Conservation (phyloP, 441 rosid genomes). For the Capsella rubella region DNA sequence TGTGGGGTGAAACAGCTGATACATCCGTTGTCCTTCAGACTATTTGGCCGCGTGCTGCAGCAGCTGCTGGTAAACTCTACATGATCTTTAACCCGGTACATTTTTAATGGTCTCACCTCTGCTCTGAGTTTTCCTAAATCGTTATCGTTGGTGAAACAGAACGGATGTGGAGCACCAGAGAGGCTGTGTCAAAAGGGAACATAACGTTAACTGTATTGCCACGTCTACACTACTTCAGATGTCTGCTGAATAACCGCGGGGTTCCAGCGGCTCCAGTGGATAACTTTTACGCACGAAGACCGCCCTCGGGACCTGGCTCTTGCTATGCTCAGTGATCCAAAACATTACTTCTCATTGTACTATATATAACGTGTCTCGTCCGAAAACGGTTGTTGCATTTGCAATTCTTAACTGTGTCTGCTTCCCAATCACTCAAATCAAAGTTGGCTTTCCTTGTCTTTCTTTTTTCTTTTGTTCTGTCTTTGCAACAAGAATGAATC, state of each 20-base stretch:
- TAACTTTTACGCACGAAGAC: slow-evolving; percentile 63
- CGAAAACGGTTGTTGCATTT: slow-evolving; percentile 19
- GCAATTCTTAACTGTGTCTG: slow-evolving; percentile 12
- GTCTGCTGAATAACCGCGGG: slow-evolving; percentile 82
- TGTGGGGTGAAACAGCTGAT: slow-evolving; percentile 96
- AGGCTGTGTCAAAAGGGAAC: slow-evolving; percentile 54
- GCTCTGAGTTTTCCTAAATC: background rate
- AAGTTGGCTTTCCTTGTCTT: background rate
- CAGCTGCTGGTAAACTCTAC: slow-evolving; percentile 80
- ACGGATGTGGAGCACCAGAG: slow-evolving; percentile 83
- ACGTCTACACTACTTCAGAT: slow-evolving; percentile 80
- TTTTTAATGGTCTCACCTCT: background rate
- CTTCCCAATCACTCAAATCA: slow-evolving; percentile 21
- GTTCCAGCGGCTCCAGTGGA: slow-evolving; percentile 83
- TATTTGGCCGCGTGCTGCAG: slow-evolving; percentile 98
- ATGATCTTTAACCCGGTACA: background rate
- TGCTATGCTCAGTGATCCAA: slow-evolving; percentile 73
- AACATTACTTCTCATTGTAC: slow-evolving; percentile 17
- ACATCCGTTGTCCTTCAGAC: slow-evolving; percentile 87
- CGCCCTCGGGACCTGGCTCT: slow-evolving; percentile 86
- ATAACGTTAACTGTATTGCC: slow-evolving; percentile 62
- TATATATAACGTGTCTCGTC: slow-evolving; percentile 24
- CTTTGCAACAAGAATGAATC: slow-evolving; percentile 24
- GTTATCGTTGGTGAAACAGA: slow-evolving; percentile 49
- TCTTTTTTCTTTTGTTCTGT: too few species aligned